phyloP scores from a whole-genome alignment of 2,329 filamentous ascomycete genomes.

The Chrysoporthe deuterocubensis region DNA sequence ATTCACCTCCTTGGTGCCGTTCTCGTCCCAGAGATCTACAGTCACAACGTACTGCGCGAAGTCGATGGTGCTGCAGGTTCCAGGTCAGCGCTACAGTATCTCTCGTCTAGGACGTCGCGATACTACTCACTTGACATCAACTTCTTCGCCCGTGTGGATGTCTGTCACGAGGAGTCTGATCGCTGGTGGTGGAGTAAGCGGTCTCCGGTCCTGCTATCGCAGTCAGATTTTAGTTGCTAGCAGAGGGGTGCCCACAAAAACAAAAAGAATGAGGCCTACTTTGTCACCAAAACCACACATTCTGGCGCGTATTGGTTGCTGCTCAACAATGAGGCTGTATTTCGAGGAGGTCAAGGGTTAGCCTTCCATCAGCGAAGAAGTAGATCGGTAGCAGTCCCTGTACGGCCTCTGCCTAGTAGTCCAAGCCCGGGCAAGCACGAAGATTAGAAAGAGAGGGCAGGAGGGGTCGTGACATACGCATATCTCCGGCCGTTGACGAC shows the following conservation, averaged over 20 bases:
- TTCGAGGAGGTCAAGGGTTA: background rate
- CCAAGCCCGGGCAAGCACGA: background rate
- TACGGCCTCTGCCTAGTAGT: background rate
- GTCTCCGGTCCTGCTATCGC: constrained; percentile 77
- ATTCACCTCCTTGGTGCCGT: constrained; percentile 67
- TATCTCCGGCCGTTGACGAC: constrained; percentile 25
- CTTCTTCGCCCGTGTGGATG: constrained; percentile 73
- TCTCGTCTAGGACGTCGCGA: background rate
- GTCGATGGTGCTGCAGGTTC: constrained; percentile 21
- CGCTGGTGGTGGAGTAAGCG: constrained; percentile 94
- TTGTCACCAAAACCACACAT: constrained; percentile 99
- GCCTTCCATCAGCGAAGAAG: background rate
- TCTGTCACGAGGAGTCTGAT: constrained; percentile 83
- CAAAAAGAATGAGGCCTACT: constrained; percentile 52
- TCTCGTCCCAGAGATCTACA: constrained; percentile 70
- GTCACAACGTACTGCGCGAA: constrained; percentile 56
- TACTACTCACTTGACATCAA: constrained; percentile 78
- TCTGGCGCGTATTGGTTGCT: constrained; percentile 89
- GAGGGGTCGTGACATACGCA: constrained; percentile 19
- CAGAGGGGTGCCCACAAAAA: constrained; percentile 9
- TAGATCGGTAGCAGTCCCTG: background rate
- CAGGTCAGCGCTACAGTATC: constrained; percentile 25
- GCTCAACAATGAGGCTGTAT: constrained; percentile 73
- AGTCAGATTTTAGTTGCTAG: constrained; percentile 11
- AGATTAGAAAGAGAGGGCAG: background rate